Evolutionary conservation across 257 asterid genomes (phyloP).

Genomic region (Paulownia fortunei): DNA sequence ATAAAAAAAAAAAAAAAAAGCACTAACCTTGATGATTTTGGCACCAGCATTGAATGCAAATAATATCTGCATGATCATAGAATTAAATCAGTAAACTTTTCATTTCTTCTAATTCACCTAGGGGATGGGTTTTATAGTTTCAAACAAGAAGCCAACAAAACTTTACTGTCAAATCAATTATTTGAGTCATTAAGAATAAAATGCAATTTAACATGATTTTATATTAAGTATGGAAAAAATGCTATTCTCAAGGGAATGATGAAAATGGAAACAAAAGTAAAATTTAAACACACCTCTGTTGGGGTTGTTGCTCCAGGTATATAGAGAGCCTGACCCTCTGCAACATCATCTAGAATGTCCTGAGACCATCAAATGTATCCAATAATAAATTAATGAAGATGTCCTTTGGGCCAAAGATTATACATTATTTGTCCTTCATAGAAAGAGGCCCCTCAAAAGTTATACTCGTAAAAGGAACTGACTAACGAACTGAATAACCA

Average conservation of each 20-base stretch:
- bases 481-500: background rate
- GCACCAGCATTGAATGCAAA: slow-evolving; percentile 73
- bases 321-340: slow-evolving; percentile 57
- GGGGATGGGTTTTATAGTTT: background rate
- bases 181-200: background rate
- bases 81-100: slow-evolving; percentile 22
- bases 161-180: background rate
- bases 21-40: slow-evolving; percentile 68
- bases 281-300: slow-evolving; percentile 62
- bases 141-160: background rate
- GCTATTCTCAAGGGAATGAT: background rate
- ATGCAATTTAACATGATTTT: background rate
- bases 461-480: background rate
- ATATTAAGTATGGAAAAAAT: background rate
- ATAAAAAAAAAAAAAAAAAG: background rate
- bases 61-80: slow-evolving; percentile 59
- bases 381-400: slow-evolving; percentile 6
- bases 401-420: background rate
- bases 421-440: background rate
- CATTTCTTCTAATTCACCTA: background rate
- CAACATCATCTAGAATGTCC: slow-evolving; percentile 67
- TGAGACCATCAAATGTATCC: slow-evolving; percentile 42
- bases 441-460: background rate
- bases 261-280: background rate
- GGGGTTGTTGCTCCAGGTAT: slow-evolving; percentile 96